Base-by-base conservation (phyloP, 139 green algal species). In the Dunaliella primolecta region DNA sequence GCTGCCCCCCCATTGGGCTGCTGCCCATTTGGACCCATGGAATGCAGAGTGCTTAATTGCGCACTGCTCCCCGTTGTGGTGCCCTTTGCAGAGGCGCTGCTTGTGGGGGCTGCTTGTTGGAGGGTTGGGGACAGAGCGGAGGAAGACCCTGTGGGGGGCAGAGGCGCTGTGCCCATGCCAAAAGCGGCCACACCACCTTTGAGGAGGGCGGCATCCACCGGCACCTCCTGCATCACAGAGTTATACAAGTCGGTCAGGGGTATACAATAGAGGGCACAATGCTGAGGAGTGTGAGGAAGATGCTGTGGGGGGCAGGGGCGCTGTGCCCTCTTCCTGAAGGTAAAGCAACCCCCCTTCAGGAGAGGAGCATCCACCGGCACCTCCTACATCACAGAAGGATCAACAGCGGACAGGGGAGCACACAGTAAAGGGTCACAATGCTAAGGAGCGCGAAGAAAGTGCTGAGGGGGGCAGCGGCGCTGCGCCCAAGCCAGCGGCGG, bases 221-320 rank as follows among this genome's bases (percentile, higher is more conserved):
- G n/a, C 75, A 80, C 75, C 30, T 80, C 75, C 75, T 80, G 75
- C 75, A 80, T 32, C 70, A 29, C 70, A 77, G 30, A 77, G 11
- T 2, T 35, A 35, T 24, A 77, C 20, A 77, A 35, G 70, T 3
- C 70, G 2, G 56, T 72, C 56, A 29, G n/a, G n/a, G n/a, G n/a
- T n/a, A n/a, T n/a, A n/a, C n/a, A n/a, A n/a, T n/a, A n/a, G n/a
- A n/a, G n/a, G n/a, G n/a, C n/a, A n/a, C n/a, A n/a, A n/a, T n/a
- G n/a, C n/a, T n/a, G n/a, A n/a, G n/a, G n/a, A n/a, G n/a, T n/a
- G n/a, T n/a, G 46, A 15, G 46, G 46, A 25, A 15, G n/a, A 72
- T 72, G 56, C 56, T 15, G 71, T 77, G 71, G 71, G n/a, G n/a
- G n/a, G n/a, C 2, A 33, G 75, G n/a, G 75, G 33, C 11, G 29